Base-by-base conservation (phyloP, 202 grass and related monocot genomes). In the Thinopyrum obtusiflorum region DNA sequence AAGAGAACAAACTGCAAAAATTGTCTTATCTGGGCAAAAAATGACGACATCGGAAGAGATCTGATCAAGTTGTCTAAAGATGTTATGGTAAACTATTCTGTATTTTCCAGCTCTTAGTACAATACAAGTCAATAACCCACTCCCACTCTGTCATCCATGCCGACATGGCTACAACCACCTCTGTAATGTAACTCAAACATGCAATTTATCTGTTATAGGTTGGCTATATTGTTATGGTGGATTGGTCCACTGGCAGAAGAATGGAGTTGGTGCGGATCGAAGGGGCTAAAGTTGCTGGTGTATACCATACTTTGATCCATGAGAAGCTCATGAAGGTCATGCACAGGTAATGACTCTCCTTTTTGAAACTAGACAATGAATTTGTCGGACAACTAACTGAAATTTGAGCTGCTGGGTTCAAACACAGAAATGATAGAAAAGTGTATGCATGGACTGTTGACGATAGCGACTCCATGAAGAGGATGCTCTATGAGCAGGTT, bases 391-490 rank as follows among this genome's bases (percentile, higher is more conserved):
- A 65, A 6, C 23, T 11, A 64, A 65, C 21, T 60, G 40, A 87
- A 68, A 27, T 59, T 35, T 80, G 7, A 61, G 28, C 76, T 11
- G 20, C 36, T 83, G 74, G 27, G 24, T 13, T 85, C 78, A 21
- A 36, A 25, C 68, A 79, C 93, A 98, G 97, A 74, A 86, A 81
- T 60, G 85, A 73, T 24, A 89, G 86, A 82, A 94, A 92, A 87
- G 86, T 92, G 13, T 98, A 91, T 89, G 91, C 92, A n/a, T 98
- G 97, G 97, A 98, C 97, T 24, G 93, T 98, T 59, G 97, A 98
- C 17, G 91, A 96, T 87, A 42, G 29, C 0, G 85, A 87, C 65
- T 92, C 90, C 35, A 95, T 98, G 97, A 83, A 73, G 76, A 98
- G 82, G 83, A 91, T 96, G 88, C 69, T 98, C 53, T 73, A 76